These are phyloP conservation scores for Neurospora crassa DNA, from an alignment of 2,329 filamentous ascomycete species.

Conservation along the genomic window DNA sequence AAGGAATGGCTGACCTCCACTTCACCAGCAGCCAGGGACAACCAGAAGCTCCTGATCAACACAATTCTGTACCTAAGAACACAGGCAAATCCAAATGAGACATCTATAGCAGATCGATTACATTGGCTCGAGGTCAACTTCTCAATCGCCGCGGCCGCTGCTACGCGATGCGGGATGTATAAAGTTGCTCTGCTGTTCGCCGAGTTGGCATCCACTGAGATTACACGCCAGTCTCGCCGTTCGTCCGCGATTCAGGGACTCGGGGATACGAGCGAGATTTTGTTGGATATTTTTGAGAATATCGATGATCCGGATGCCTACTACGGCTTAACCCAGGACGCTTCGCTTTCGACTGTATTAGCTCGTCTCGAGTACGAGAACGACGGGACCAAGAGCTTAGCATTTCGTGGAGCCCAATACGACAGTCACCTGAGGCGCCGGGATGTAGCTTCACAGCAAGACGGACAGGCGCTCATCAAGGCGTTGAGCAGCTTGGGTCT, in stretches of 20 bases:
- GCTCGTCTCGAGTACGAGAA: conserved; percentile 81
- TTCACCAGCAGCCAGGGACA: conserved; percentile 41
- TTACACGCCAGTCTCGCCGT: conserved; percentile 50
- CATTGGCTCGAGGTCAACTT: conserved; percentile 84
- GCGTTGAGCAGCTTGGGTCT: conserved; percentile 75
- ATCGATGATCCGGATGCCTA: conserved; percentile 95
- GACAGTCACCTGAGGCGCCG: conserved; percentile 68
- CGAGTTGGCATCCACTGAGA: conserved; percentile 58
- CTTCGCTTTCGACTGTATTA: conserved; percentile 68
- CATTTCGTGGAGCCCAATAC: conserved; percentile 84
- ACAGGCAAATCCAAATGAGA: conserved; percentile 64
- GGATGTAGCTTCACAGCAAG: conserved; percentile 44
- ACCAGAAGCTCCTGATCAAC: conserved; percentile 65
- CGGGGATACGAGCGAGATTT: conserved; percentile 51
- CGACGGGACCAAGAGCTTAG: conserved; percentile 75
- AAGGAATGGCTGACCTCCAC: conserved; percentile 51
- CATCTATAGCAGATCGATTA: conserved; percentile 67
- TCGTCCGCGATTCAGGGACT: conserved; percentile 47
- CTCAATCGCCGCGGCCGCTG: conserved; percentile 57
- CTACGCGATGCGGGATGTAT: conserved; percentile 71
- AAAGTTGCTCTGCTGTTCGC: conserved; percentile 78
- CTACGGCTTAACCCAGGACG: conserved; percentile 76
- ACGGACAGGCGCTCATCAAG: conserved; percentile 62
- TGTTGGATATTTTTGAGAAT: conserved; percentile 78
- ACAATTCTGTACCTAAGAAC: conserved; percentile 81